Base-by-base conservation (phyloP, 140 eudicot genomes). In the Oenanthe javanica region DNA sequence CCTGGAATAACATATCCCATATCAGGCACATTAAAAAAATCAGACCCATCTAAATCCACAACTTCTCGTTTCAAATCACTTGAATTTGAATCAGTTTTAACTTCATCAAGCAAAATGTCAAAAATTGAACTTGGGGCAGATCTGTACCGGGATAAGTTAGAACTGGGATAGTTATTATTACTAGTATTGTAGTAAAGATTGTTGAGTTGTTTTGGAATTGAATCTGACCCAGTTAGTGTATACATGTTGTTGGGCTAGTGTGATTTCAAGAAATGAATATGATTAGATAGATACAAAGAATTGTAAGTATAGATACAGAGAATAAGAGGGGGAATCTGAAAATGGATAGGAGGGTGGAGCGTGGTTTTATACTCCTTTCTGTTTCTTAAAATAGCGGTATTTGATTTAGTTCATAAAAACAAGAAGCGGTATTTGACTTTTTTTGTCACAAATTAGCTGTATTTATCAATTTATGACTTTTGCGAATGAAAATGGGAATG, bases 71-170 rank as follows among this genome's bases (percentile, higher is more conserved):
- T 86, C 78, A 69, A 77, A 42, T 78, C 79, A 18, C 12, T 83
- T 2, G 25, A 72, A 72, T 45, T 18, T 25, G 81, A 47, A 23
- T 31, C 55, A 51, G 45, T 63, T 6, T 77, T 25, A 84, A 81
- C 31, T 86, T 78, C 36, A 25, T 48, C 50, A 1, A 90, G 80
- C 16, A 88, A 78, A 81, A 79, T 59, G 2, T 85, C 86, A 6
- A 81, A 88, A 69, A 90, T 86, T 0, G 92, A 84, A 78, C 89
- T 89, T 8, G 97, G 97, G 52, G 97, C 97, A 10, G 97, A 92
- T 11, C 93, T 84, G 69, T 86, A 90, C 8, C 96, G 83, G 79
- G 79, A 79, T 45, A 93, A 71, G 9, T 81, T 82, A 48, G 91
- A 82, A 80, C 55, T 71, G 75, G 42, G 82, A 38, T 13, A 27